phyloP scores from a whole-genome alignment of 768 basidiomycete species.

The Myochromella boudieri region DNA sequence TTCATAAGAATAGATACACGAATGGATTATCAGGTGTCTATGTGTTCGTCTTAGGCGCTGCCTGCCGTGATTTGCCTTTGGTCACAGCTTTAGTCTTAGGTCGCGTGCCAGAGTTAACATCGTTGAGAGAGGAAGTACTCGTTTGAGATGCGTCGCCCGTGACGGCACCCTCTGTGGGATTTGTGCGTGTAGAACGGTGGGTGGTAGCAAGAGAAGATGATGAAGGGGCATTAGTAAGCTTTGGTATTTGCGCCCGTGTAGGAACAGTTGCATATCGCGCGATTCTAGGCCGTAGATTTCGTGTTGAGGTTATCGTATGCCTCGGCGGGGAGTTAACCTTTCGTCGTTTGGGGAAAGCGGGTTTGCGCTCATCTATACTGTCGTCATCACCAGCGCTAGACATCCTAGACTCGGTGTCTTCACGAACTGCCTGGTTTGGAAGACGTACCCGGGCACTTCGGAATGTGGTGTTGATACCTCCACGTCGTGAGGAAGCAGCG shows the following conservation, averaged over 20 bases:
- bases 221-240: slow-evolving; percentile 10
- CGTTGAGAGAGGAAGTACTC: slow-evolving; percentile 4
- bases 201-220: slow-evolving; percentile 7
- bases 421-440: slow-evolving; percentile 1
- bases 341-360: slow-evolving; percentile 31
- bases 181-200: slow-evolving; percentile 2
- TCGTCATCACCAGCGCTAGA: slow-evolving; percentile 19
- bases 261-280: slow-evolving; percentile 10
- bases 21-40: slow-evolving; percentile 3
- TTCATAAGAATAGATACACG: slow-evolving; percentile 10
- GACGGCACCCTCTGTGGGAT: not conserved
- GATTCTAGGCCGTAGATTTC: slow-evolving; percentile 18
- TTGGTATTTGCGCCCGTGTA: slow-evolving; percentile 9
- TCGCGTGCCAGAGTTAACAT: not conserved
- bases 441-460: not conserved
- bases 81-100: not conserved
- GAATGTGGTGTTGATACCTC: not conserved
- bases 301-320: slow-evolving; percentile 11
- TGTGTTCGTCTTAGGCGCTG: slow-evolving; percentile 1
- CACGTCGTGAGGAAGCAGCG: not conserved
- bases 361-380: slow-evolving; percentile 17
- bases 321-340: slow-evolving; percentile 24
- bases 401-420: slow-evolving; percentile 12
- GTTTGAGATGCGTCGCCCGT: slow-evolving; percentile 1
- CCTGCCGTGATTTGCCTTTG: slow-evolving; percentile 1